Percentiles rank a stretch among this genome's conserved stretches.
phyloP scores from a whole-genome alignment of 768 basidiomycete genomes.

The Scleroderma citrinum region DNA sequence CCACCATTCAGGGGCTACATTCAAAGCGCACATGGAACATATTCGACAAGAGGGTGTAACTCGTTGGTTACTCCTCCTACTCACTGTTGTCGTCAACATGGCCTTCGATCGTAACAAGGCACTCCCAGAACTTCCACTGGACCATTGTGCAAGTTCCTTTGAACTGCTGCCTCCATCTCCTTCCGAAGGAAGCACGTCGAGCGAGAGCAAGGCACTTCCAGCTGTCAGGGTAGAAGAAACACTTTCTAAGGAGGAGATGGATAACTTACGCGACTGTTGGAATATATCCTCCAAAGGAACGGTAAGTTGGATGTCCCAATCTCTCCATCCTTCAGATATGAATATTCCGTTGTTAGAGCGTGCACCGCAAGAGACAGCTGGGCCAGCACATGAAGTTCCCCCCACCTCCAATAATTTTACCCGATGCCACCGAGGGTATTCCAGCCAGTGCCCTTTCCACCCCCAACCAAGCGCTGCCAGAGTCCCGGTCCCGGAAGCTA shows the following conservation, averaged over 20 bases:
- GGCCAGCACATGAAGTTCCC: not conserved
- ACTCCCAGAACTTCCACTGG: conserved; percentile 17
- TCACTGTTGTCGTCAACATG: no score
- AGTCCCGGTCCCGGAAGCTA: conserved; percentile 3
- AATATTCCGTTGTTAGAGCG: conserved; percentile 14
- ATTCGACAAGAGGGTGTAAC: no score
- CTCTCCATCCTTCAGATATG: not conserved
- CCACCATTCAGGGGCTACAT: no score
- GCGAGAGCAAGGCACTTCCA: conserved; percentile 10
- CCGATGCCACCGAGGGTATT: conserved; percentile 1
- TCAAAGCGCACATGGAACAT: no score
- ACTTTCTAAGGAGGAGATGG: conserved; percentile 15
- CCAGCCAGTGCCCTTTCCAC: not conserved
- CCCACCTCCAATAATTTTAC: conserved; percentile 12
- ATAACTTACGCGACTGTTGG: conserved; percentile 18
- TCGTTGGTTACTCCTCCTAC: no score
- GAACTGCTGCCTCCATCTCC: not conserved
- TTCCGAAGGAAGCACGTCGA: not conserved
- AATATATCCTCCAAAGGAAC: no score
- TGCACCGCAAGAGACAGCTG: conserved; percentile 16
- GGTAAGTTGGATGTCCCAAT: no score
- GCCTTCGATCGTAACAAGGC: conserved; percentile 12
- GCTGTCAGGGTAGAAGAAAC: conserved; percentile 13
- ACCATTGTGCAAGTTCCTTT: not conserved
- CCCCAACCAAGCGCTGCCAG: not conserved